These are phyloP conservation scores for Pseudoneurospora amorphoporcata DNA, from an alignment of 495 filamentous ascomycete genomes.

Conservation along the genomic window DNA sequence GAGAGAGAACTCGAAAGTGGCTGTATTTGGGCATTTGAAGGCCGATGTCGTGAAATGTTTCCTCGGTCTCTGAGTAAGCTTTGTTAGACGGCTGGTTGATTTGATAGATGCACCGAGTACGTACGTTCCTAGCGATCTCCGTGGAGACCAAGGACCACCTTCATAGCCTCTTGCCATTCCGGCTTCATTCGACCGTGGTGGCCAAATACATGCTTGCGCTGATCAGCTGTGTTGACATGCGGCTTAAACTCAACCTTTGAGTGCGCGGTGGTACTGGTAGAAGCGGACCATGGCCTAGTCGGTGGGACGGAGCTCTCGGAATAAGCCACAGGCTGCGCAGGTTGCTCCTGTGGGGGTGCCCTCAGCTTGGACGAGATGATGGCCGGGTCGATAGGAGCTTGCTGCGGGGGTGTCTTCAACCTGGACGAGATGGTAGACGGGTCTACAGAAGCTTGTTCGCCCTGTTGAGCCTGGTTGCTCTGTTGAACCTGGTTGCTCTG, in stretches of 20 bases:
- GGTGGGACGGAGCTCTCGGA: no score
- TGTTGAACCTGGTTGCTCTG: background rate
- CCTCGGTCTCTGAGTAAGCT: background rate
- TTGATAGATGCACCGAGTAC: background rate
- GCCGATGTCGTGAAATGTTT: background rate
- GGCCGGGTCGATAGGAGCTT: no score
- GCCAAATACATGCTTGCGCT: background rate
- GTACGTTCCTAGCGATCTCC: background rate
- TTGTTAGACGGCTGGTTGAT: background rate
- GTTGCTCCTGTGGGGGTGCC: slow-evolving; percentile 20
- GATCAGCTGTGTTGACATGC: background rate
- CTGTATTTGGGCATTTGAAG: background rate
- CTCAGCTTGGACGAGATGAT: no score
- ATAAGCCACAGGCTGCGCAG: slow-evolving; percentile 20
- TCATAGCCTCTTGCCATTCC: background rate
- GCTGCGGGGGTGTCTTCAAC: slow-evolving; percentile 35
- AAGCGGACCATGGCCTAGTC: background rate
- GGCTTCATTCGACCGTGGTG: background rate
- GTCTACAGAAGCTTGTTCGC: slow-evolving; percentile 50
- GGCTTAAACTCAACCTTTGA: slow-evolving; percentile 1
- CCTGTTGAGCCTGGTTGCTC: background rate
- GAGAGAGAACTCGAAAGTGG: background rate
- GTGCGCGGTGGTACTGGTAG: slow-evolving; percentile 14
- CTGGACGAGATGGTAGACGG: slow-evolving; percentile 74
- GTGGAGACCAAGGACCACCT: background rate